A percentile compares a stretch with the other conserved stretches of the same genome.
Conservation (phyloP, 306 rosid species). For the Prunus kanzakura region DNA sequence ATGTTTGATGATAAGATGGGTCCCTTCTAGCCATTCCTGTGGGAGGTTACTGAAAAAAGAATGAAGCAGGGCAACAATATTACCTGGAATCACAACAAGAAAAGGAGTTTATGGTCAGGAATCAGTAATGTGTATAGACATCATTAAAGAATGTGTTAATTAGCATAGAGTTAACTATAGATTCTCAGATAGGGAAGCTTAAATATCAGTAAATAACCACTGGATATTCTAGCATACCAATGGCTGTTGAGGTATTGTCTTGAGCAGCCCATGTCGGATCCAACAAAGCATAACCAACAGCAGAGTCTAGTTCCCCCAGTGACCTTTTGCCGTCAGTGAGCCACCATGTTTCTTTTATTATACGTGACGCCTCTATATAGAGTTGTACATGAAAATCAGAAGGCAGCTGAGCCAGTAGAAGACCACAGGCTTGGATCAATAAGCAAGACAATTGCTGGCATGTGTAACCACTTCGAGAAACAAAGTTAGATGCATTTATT, state of each 20-base stretch:
- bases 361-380: conserved; percentile 83
- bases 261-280: conserved; percentile 99
- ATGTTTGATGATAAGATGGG: conserved; percentile 69
- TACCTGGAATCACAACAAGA: conserved; percentile 48
- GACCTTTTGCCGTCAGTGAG: conserved; percentile 77
- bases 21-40: conserved; percentile 92
- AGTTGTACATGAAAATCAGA: conserved; percentile 85
- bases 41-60: conserved; percentile 94
- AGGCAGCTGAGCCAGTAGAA: conserved; percentile 92
- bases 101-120: too few species aligned
- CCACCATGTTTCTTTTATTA: conserved; percentile 98
- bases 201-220: conserved; percentile 5
- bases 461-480: conserved; percentile 93
- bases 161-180: not conserved
- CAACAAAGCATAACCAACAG: conserved; percentile 94
- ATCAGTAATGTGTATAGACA: not conserved
- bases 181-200: not conserved
- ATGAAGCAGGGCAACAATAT: conserved; percentile 91
- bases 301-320: conserved; percentile 80
- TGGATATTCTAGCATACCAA: conserved; percentile 52
- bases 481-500: conserved; percentile 81
- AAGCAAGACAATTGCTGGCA: conserved; percentile 92
- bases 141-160: not conserved
- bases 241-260: conserved; percentile 96
- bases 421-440: conserved; percentile 98